These are phyloP conservation scores for Nakaseomyces nivariensis DNA, from an alignment of 1,139 yeast species.

Conservation along the genomic window DNA sequence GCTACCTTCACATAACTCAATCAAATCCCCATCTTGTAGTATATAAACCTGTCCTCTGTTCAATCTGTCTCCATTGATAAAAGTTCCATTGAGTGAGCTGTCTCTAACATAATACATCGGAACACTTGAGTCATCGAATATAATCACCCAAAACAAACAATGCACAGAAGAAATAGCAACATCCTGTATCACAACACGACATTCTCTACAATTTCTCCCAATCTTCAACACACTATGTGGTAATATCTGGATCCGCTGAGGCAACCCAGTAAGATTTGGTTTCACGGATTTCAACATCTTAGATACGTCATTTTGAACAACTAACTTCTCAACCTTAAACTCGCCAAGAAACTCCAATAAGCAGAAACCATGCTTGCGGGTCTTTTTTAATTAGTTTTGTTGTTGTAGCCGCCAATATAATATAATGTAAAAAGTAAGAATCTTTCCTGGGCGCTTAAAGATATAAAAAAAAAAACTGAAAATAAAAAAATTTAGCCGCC, in stretches of 20 bases:
- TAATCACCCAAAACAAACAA: conserved; percentile 39
- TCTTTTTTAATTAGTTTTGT: too few relatives aligned
- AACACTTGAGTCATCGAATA: conserved; percentile 40
- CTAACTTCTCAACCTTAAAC: not conserved
- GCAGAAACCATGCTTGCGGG: not conserved
- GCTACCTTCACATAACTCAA: conserved; percentile 33
- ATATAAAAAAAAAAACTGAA: not conserved
- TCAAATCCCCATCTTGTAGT: conserved; percentile 37
- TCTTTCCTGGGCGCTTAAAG: too few relatives aligned
- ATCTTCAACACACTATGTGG: conserved; percentile 24
- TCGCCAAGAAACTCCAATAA: not conserved
- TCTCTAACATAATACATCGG: conserved; percentile 48
- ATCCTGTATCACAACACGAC: conserved; percentile 27
- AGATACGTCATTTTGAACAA: not conserved
- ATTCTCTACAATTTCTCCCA: conserved; percentile 30
- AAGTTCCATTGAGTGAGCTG: conserved; percentile 45
- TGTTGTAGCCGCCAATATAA: too few relatives aligned
- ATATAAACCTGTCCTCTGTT: conserved; percentile 32
- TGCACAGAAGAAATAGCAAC: conserved; percentile 37
- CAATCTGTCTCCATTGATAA: conserved; percentile 34
- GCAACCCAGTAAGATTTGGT: not conserved
- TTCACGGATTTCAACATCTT: not conserved
- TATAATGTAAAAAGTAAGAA: too few relatives aligned
- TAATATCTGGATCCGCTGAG: conserved; percentile 5
- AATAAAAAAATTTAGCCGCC: too few relatives aligned